Base-by-base conservation (phyloP, 345 rosid species). In the Rhodomyrtus tomentosa region DNA sequence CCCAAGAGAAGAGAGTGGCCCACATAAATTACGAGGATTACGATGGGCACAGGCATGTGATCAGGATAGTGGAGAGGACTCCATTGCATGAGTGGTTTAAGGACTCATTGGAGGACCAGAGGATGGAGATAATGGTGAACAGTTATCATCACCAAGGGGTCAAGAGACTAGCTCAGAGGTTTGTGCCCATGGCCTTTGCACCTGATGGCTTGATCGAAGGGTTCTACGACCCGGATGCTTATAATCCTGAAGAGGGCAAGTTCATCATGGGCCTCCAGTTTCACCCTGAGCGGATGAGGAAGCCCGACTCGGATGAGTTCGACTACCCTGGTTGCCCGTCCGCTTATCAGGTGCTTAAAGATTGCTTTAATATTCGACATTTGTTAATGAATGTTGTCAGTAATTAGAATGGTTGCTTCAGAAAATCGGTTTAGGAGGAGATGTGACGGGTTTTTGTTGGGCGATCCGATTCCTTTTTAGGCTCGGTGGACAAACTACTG, bases 101-200 rank as follows among this genome's bases (percentile, higher is more conserved):
- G 84, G 94, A 91, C 83, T 93, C 96, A 40, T 58, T 94, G 82
- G 90, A 91, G 50, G 91, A 82, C 50, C 91, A 83, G 45, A 89
- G 84, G 82, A 90, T 90, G 94, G 94, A 94, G 86, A 93, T 96
- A 68, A 80, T 54, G 87, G 99, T 96, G 51, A 96, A 95, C 59
- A 95, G 99, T 85, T 95, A 95, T 88, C 99, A 96, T 55, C 99
- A 96, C 84, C 98, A 96, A 89, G 97, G 99, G 18, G 96, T 96
- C 38, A 96, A 93, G 89, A 92, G 87, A 86, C 88, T 93, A 85
- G 96, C 95, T 0, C 90, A 89, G 45, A 89, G 98, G 81, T 95
- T 96, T 15, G 92, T 93, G 55, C 95, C 98, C 0, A 95, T 93
- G 97, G 97, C 97, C 27, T 95, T 91, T 83, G 92, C 96, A 3